A percentile compares a stretch with the other conserved stretches of the same genome.
Evolutionary conservation across 495 filamentous ascomycete species (phyloP).

Genomic region (Talaromyces stipitatus): DNA sequence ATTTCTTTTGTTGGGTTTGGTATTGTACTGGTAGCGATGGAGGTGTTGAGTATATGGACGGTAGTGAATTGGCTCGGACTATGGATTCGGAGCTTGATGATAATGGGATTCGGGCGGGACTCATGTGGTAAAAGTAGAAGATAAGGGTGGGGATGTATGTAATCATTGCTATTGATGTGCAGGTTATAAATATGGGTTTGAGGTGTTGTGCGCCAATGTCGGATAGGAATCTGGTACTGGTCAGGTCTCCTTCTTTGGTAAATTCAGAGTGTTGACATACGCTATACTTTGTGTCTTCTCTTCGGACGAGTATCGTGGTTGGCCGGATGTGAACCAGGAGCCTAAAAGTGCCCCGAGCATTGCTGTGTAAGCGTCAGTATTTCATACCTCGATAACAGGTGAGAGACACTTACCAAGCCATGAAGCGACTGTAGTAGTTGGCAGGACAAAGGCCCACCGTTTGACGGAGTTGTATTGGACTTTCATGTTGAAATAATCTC

Average conservation of each 20-base stretch:
- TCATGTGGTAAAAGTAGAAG: not conserved
- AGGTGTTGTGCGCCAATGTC: constrained; percentile 6
- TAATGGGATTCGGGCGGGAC: not conserved
- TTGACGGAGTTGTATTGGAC: not conserved
- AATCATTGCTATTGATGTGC: not conserved
- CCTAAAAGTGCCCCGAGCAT: constrained; percentile 5
- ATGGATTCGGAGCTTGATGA: not conserved
- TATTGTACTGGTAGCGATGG: not conserved
- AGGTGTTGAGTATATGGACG: not conserved
- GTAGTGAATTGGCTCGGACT: not conserved
- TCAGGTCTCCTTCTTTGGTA: not conserved
- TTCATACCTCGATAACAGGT: not conserved
- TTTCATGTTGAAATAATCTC: not conserved
- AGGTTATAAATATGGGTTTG: constrained; percentile 4
- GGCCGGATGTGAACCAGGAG: constrained; percentile 1
- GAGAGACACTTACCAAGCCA: constrained; percentile 1
- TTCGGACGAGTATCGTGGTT: constrained; percentile 5
- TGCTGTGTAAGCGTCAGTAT: not conserved
- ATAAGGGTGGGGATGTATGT: not conserved
- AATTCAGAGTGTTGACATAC: not conserved
- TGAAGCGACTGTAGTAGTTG: constrained; percentile 2
- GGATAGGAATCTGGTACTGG: constrained; percentile 1
- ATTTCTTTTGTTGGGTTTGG: not conserved
- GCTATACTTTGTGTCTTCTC: constrained; percentile 4
- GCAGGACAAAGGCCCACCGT: not conserved